Evolutionary conservation across 768 basidiomycete species (phyloP), one percentile per base, ranked within the genome.

Genomic region (Krasilnikovozyma curviuscula): DNA sequence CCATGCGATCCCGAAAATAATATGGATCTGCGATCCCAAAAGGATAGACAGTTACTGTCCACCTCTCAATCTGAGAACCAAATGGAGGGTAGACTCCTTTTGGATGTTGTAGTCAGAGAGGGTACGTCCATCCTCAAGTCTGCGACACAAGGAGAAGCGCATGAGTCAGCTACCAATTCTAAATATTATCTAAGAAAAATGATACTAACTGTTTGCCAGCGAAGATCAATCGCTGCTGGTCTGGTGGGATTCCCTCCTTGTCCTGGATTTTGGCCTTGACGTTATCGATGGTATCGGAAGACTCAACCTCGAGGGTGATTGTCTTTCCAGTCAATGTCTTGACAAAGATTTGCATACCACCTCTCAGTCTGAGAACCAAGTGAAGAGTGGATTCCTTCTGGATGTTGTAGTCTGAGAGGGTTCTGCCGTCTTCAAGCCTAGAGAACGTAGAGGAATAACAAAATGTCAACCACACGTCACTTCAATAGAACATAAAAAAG

Each of bases 401-500:
- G 28, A 81, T 82, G 62, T 81, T 80, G 65, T 85, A 88, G 58
- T 88, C 84, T 0, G 81, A 83, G 0, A 86, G 69, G 1, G 85
- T 89, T 19, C 85, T 80, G 18, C 84, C 84, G 56, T 88, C 85
- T 57, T 89, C 85, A 8, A 89, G 69, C n/a, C n/a, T n/a, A n/a
- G n/a, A n/a, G n/a, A n/a, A n/a, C n/a, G n/a, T n/a, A n/a, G n/a
- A n/a, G n/a, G n/a, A n/a, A n/a, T n/a, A n/a, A n/a, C n/a, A n/a
- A n/a, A n/a, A n/a, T n/a, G n/a, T n/a, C n/a, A n/a, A n/a, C n/a
- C n/a, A n/a, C n/a, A n/a, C n/a, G n/a, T n/a, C n/a, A n/a, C n/a
- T n/a, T n/a, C n/a, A n/a, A n/a, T n/a, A n/a, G n/a, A n/a, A n/a
- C n/a, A n/a, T n/a, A n/a, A n/a, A n/a, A n/a, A n/a, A n/a, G n/a